Evolutionary conservation across 2,329 filamentous ascomycete species (phyloP), one percentile per base, ranked within the genome.

Genomic region (Fusarium sp.): DNA sequence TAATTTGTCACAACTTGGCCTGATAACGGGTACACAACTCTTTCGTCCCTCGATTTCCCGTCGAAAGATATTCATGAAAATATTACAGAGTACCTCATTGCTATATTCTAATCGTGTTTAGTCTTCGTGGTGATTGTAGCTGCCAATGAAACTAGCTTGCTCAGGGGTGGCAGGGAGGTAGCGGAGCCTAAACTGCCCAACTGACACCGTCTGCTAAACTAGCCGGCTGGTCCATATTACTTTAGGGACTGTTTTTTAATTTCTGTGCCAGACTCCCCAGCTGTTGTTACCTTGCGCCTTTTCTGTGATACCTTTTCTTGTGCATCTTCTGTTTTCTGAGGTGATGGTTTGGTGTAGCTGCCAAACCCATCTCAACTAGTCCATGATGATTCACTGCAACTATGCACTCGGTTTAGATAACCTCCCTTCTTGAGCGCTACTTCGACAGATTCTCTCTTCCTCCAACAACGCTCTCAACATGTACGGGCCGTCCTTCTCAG

Each of bases 321-420:
- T 16, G 5, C 3, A 22, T 12, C 3, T 12, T 18, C 22, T 20
- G 1, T 34, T 34, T 11, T 29, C 1, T 4, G 8, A 10, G 0
- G 0, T 18, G 13, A 1, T n/a, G 9, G 3, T 8, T 4, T 7
- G 2, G 7, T 16, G 4, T 10, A 25, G 12, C 1, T 16, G 6
- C 14, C 30, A 16, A n/a, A 18, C 1, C 2, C 14, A 12, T 14
- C 13, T 7, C 2, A 13, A n/a, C 4, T 11, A 4, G 1, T 16
- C 12, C 53, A 24, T 14, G 3, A 66, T 66, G 63, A 66, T 66
- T 66, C 63, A 66, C 63, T 65, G 42, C 11, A 14, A 6, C 3
- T 11, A 4, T 27, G 5, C 24, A 25, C 24, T 25, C 24, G 24
- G 24, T 25, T 25, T 7, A 25, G 24, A 25, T 7, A 25, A 7